Evolutionary conservation across 306 rosid genomes (phyloP).

Genomic region (Spatholobus suberectus): DNA sequence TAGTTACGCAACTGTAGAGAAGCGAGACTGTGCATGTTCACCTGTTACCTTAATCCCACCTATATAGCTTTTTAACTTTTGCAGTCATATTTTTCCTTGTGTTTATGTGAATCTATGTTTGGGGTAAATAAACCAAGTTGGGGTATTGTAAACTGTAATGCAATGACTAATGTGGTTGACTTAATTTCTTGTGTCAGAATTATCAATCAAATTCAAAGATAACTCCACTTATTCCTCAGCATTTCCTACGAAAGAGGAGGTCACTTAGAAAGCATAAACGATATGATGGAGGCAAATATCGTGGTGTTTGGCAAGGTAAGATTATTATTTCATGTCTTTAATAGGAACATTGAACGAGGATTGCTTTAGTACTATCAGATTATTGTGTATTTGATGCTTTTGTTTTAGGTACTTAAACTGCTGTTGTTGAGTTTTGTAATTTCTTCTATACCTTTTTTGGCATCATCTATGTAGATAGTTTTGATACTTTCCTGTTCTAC

Average conservation of each 20-base stretch:
- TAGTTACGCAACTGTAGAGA: background rate
- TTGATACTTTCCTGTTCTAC: too few relatives aligned
- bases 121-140: background rate
- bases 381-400: background rate
- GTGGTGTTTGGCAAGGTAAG: background rate
- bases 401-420: background rate
- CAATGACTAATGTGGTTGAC: slow-evolving; percentile 1
- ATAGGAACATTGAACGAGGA: too few relatives aligned
- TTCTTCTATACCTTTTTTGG: too few relatives aligned
- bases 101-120: background rate
- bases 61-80: background rate
- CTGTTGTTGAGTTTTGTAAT: background rate
- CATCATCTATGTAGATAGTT: too few relatives aligned
- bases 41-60: background rate
- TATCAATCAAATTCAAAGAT: slow-evolving; percentile 53
- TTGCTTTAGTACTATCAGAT: background rate
- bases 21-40: background rate
- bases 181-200: slow-evolving; percentile 50
- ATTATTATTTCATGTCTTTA: too few relatives aligned
- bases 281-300: background rate
- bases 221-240: slow-evolving; percentile 56
- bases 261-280: slow-evolving; percentile 37
- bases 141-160: slow-evolving; percentile 14
- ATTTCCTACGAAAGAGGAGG: slow-evolving; percentile 63
- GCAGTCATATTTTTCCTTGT: background rate